Percentiles rank a stretch among this genome's conserved stretches.
Conservation (phyloP, 169 alveolate species). For the Plasmodium relictum region DNA sequence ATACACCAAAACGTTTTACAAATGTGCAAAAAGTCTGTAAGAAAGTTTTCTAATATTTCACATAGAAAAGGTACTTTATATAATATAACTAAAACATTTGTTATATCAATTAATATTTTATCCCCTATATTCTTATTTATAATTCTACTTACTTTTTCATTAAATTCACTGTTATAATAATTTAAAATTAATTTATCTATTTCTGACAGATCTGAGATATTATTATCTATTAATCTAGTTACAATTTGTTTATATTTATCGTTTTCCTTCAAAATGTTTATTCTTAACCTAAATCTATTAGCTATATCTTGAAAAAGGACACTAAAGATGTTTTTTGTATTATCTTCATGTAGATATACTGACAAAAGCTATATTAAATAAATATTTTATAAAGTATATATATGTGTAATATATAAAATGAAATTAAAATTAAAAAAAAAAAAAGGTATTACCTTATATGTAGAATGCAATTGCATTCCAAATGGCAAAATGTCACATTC, state of each 20-base stretch:
- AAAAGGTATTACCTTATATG: conserved; percentile 27
- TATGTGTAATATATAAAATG: background rate
- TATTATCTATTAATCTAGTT: background rate
- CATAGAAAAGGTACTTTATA: conserved; percentile 32
- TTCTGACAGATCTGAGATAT: conserved; percentile 16
- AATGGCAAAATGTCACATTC: conserved; percentile 48
- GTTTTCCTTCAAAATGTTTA: conserved; percentile 25
- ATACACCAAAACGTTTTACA: conserved; percentile 31
- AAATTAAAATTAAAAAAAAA: too few species aligned
- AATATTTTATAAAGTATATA: background rate
- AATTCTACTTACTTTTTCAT: conserved; percentile 12
- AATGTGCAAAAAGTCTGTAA: conserved; percentile 43
- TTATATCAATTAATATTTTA: conserved; percentile 46
- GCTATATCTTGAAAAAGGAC: conserved; percentile 42
- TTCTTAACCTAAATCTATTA: conserved; percentile 30
- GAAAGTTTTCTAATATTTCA: conserved; percentile 29
- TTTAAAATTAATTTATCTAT: conserved; percentile 41
- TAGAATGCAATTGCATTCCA: conserved; percentile 46
- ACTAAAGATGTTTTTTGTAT: conserved; percentile 23
- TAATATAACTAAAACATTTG: conserved; percentile 41
- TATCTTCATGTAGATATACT: conserved; percentile 16
- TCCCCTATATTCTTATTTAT: conserved; percentile 47
- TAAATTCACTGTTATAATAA: conserved; percentile 17
- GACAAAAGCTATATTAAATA: conserved; percentile 13
- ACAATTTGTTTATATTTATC: conserved; percentile 32